Percentiles rank a stretch among this genome's conserved stretches.
phyloP scores from a whole-genome alignment of 2,329 filamentous ascomycete genomes.

The Pyricularia grisea region DNA sequence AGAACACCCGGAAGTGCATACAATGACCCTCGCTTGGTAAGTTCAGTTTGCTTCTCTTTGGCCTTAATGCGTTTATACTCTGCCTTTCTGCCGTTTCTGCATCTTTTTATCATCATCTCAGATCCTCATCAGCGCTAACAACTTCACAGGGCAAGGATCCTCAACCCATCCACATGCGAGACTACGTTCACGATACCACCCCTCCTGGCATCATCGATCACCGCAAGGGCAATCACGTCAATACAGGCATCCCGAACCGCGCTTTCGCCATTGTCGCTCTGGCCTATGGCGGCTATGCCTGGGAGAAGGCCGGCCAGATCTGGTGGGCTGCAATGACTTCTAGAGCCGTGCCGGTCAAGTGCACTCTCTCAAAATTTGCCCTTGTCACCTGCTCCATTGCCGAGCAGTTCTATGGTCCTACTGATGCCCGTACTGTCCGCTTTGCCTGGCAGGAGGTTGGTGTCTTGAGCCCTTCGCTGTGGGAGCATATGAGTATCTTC shows the following conservation, averaged over 20 bases:
- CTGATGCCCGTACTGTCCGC: conserved; percentile 31
- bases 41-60: conserved; percentile 10
- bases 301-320: conserved; percentile 42
- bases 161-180: conserved; percentile 37
- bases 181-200: conserved; percentile 27
- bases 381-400: conserved; percentile 37
- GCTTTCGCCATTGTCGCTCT: conserved; percentile 42
- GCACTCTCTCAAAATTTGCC: conserved; percentile 38
- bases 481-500: neutral
- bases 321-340: conserved; percentile 41
- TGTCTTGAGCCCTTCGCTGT: conserved; percentile 16
- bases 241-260: conserved; percentile 48
- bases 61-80: neutral
- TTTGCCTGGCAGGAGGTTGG: conserved; percentile 40
- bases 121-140: neutral
- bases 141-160: conserved; percentile 37
- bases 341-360: conserved; percentile 27
- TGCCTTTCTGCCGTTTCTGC: neutral
- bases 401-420: conserved; percentile 29
- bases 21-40: conserved; percentile 38
- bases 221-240: conserved; percentile 38
- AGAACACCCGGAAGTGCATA: conserved; percentile 44
- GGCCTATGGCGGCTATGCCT: conserved; percentile 41
- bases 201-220: conserved; percentile 29
- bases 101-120: conserved; percentile 1